These are phyloP conservation scores for Xanthoconium purpureum DNA, from an alignment of 768 basidiomycete species.

Conservation along the genomic window DNA sequence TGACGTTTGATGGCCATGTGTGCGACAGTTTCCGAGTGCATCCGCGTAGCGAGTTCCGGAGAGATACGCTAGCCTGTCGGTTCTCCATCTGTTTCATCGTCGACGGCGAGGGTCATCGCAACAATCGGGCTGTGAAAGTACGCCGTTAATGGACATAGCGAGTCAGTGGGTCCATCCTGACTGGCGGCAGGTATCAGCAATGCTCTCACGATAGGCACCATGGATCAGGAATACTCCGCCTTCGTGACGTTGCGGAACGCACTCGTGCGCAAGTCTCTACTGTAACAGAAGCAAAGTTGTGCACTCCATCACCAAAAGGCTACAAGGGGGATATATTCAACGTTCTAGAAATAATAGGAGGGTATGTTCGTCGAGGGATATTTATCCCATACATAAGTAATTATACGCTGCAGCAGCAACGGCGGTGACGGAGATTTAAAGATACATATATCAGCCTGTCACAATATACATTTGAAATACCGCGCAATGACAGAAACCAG, in stretches of 20 bases:
- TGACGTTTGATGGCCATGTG: slow-evolving; percentile 30
- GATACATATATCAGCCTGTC: slow-evolving; percentile 24
- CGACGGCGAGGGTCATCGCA: slow-evolving; percentile 15
- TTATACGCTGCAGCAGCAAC: slow-evolving; percentile 11
- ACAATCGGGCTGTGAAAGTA: slow-evolving; percentile 6
- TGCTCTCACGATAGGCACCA: slow-evolving; percentile 5
- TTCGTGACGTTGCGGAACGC: background rate
- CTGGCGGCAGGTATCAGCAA: background rate
- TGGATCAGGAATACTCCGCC: background rate
- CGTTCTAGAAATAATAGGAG: slow-evolving; percentile 6
- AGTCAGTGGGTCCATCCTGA: background rate
- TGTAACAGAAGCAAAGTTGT: background rate
- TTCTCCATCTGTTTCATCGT: slow-evolving; percentile 27
- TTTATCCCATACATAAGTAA: slow-evolving; percentile 12
- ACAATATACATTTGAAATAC: slow-evolving; percentile 25
- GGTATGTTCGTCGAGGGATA: slow-evolving; percentile 11
- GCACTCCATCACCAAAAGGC: slow-evolving; percentile 9
- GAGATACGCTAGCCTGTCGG: slow-evolving; percentile 13
- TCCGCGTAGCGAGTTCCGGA: slow-evolving; percentile 21
- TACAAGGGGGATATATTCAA: slow-evolving; percentile 19
- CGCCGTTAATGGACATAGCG: background rate
- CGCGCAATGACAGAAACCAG: slow-evolving; percentile 9
- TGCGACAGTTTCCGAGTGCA: slow-evolving; percentile 15
- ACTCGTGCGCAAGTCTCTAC: background rate
- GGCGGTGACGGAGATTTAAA: slow-evolving; percentile 15